Base-by-base conservation (phyloP, 805 yeast genomes). In the Naumovozyma castellii region DNA sequence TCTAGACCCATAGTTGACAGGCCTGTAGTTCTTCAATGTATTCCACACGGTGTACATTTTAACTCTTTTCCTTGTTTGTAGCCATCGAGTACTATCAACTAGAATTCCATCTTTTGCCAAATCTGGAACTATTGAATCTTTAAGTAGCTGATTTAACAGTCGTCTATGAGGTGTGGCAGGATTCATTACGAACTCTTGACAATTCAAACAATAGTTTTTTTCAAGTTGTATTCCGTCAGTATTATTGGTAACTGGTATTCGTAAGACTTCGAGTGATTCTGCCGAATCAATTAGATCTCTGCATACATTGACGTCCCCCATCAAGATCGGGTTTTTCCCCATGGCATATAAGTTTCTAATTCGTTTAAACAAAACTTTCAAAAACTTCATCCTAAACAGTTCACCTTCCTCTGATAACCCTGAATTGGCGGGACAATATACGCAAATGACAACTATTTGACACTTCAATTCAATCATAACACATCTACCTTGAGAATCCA, bases 381-480 rank as follows among this genome's bases (percentile, higher is more conserved):
- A 63, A 50, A 84, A 90, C 13, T 65, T 59, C 30, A 75, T 48
- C 37, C 94, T 61, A 47, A 68, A 79, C 10, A 50, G 53, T 47
- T 78, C 83, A 12, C 78, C 94, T 20, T 76, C 80, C 18, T 74
- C 81, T 0, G 86, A 75, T 1, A 71, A 74, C 59, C 68, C 67
- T 0, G 97, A 84, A 56, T 86, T 85, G 1, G 97, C 97, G 0
- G 97, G 97, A 56, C 97, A 90, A 54, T 90, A 90, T 3, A 80
- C 69, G 0, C 79, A 67, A 34, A 84, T 72, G 0, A 84, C 57
- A 3, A 84, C 84, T 1, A 76, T 53, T 39, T 76, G 72, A 45
- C 68, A 71, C 1, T 78, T 74, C 18, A 88, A 54, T 53, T 92
- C 97, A 0, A 88, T 61, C 4, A 84, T 70, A 2, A 87, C 71